Evolutionary conservation across 495 filamentous ascomycete species (phyloP), one percentile per base, ranked within the genome.

Genomic region (Lineolata rhizophorae): DNA sequence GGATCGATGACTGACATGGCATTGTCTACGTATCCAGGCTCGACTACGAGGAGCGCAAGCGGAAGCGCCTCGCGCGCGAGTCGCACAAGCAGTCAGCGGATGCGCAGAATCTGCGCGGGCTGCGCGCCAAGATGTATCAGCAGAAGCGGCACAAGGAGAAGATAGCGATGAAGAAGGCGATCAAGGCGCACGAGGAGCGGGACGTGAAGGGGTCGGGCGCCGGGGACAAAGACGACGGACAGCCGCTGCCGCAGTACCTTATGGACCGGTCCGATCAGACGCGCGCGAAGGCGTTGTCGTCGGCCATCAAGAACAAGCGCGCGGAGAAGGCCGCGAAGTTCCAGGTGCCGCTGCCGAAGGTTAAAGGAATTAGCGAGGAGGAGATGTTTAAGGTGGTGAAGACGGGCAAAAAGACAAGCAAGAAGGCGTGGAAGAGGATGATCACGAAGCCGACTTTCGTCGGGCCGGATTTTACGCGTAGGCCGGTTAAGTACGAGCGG

Each of bases 321-420:
- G 62, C 65, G 32, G 84, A 93, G 56, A 91, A 90, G 65, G 81
- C 82, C 14, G 87, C 87, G n/a, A 81, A 90, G 52, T 99, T 92
- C 49, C 67, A 65, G 24, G 87, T 99, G 29, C 87, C 90, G 10
- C 52, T 99, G 47, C 87, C 87, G 11, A 94, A 92, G 58, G 85
- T 94, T 18, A 62, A 72, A 46, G 90, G 90, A 38, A 93, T 93
- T 44, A 69, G 68, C 40, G 83, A 95, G 61, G 84, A 92, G 62
- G 90, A 99, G 60, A 85, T 93, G 72, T 95, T 99, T 62, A 83
- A 82, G 60, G 83, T 93, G 25, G 71, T 99, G 47, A 87, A 85
- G 58, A 99, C 90, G 36, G 87, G 85, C 41, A 80, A 75, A 63
- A 76, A 76, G 57, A 75, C 68, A 12, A 58, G 65, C 35, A 69